Evolutionary conservation across 768 basidiomycete species (phyloP), one percentile per base, ranked within the genome.

Genomic region (Tephrocybe sp.): DNA sequence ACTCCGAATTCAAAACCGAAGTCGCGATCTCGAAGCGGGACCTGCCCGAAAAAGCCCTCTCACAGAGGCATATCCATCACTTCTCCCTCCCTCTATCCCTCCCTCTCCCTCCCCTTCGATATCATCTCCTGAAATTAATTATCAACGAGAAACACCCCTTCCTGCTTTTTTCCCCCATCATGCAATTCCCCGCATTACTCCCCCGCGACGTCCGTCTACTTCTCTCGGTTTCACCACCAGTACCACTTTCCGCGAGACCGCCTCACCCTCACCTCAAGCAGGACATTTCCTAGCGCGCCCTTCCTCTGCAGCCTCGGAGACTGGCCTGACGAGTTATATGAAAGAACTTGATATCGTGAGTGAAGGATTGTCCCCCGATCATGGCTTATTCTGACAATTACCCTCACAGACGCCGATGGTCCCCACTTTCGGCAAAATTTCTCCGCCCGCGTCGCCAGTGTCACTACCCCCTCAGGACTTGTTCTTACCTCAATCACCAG

Each of bases 141-240:
- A 44, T 32, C 56, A 21, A 38, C 36, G 44, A 25, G 46, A 43
- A 32, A 42, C 48, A 25, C 35, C 53, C 32, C 44, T 58, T 11
- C 55, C 59, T 50, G 53, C 60, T 4, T 58, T 53, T 44, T 68
- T 60, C 49, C 59, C 62, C 12, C 55, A 60, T 32, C 49, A 53
- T 39, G 48, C 57, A 4, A 55, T 60, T 51, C 60, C 59, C 22
- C 58, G 63, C 27, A 46, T 60, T 25, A 42, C 55, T 35, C 47
- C 60, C 13, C 66, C 65, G 15, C 64, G 64, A 34, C 64, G 65
- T 1, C 69, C 70, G 30, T 70, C 69, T 35, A 70, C 69, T 6
- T 66, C 69, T 31, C 60, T 69, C 27, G 58, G 63, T 24, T 64
- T 66, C 49, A 45, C 51, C 38, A 54, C 52, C 25, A 35, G 21